Percentiles rank a stretch among this genome's conserved stretches.
These are phyloP conservation scores for Trifolium fragiferum DNA, from an alignment of 306 rosid species.

Conservation along the genomic window DNA sequence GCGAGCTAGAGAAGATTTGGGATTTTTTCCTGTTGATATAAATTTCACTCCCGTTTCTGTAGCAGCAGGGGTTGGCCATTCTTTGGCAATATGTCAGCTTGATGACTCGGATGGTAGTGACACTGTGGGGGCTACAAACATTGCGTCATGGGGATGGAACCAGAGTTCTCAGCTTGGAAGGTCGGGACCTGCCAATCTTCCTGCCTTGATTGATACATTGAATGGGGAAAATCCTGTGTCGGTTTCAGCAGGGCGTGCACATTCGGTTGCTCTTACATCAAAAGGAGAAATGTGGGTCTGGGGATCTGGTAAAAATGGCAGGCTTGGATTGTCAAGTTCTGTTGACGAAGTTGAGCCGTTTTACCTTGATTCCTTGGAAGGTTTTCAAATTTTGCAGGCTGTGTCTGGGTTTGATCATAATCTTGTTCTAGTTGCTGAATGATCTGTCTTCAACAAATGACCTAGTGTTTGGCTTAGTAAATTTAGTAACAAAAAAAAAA, in stretches of 20 bases:
- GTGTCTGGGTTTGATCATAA: slow-evolving; percentile 93
- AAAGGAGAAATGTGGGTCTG: slow-evolving; percentile 83
- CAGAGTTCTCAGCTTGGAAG: slow-evolving; percentile 83
- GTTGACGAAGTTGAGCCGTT: slow-evolving; percentile 72
- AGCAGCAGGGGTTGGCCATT: slow-evolving; percentile 92
- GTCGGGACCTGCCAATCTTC: slow-evolving; percentile 58
- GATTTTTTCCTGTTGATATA: slow-evolving; percentile 73
- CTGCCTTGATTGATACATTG: slow-evolving; percentile 62
- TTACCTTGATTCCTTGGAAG: slow-evolving; percentile 65
- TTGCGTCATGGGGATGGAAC: slow-evolving; percentile 95
- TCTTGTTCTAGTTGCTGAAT: slow-evolving; percentile 68
- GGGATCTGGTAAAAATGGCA: slow-evolving; percentile 91
- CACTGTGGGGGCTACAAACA: slow-evolving; percentile 47
- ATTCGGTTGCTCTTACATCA: slow-evolving; percentile 74
- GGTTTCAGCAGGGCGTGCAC: slow-evolving; percentile 84
- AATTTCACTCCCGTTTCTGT: slow-evolving; percentile 54
- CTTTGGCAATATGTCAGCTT: slow-evolving; percentile 74
- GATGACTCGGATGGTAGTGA: slow-evolving; percentile 42
- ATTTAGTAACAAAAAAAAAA: background rate
- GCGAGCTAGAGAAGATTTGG: slow-evolving; percentile 62
- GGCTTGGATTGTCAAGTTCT: slow-evolving; percentile 85
- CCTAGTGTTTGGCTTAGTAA: slow-evolving; percentile 7
- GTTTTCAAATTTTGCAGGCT: slow-evolving; percentile 69
- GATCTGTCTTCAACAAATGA: slow-evolving; percentile 40
- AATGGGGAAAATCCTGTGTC: slow-evolving; percentile 65